phyloP scores from a whole-genome alignment of 768 basidiomycete species.

The Suillus variegatus region DNA sequence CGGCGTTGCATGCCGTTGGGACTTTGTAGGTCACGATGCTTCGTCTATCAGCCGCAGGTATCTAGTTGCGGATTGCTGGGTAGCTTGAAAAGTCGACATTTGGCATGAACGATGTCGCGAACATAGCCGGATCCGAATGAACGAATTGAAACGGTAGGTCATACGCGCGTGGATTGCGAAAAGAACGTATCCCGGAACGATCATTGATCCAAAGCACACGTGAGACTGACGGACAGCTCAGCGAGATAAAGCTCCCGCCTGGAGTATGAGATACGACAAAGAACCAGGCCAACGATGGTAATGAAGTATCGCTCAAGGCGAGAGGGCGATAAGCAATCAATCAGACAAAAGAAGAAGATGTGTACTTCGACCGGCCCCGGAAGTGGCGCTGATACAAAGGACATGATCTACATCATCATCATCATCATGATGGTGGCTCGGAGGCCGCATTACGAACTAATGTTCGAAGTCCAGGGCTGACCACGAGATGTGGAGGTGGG shows the following conservation, averaged over 20 bases:
- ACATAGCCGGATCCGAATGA: too few species aligned
- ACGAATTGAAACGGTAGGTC: not conserved
- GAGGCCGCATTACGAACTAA: not conserved
- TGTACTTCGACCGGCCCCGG: not conserved
- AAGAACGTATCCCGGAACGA: not conserved
- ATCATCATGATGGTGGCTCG: not conserved
- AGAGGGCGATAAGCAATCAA: slow-evolving; percentile 8
- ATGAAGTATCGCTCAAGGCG: not conserved
- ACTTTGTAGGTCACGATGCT: not conserved
- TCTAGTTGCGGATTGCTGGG: not conserved
- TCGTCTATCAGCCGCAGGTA: not conserved
- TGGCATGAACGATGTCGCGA: not conserved
- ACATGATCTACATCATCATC: not conserved
- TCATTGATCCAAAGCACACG: not conserved
- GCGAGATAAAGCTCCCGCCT: not conserved
- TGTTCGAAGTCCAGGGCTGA: not conserved
- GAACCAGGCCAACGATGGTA: not conserved
- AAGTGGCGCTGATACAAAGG: not conserved
- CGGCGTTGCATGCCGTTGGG: not conserved
- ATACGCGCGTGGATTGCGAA: not conserved
- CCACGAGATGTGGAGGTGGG: not conserved
- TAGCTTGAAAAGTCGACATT: not conserved
- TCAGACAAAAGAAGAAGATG: not conserved
- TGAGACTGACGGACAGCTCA: not conserved
- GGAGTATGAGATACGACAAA: not conserved